Conservation (phyloP, 345 rosid genomes). For the Salix caprea region DNA sequence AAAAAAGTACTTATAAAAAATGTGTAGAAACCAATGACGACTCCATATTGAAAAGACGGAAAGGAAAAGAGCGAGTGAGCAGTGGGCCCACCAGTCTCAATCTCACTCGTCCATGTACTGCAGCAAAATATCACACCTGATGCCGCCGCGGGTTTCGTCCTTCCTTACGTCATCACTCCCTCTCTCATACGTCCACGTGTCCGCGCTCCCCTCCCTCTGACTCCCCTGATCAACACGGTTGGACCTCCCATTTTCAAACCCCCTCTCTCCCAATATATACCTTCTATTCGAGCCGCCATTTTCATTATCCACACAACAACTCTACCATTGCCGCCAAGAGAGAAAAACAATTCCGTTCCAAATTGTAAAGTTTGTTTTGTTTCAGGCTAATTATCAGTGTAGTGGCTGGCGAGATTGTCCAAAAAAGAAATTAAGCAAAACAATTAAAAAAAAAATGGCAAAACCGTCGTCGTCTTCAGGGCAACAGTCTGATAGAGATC, state of each 20-base stretch:
- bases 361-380: not conserved
- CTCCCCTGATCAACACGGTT: conserved; percentile 23
- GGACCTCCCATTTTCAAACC: not conserved
- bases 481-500: conserved; percentile 6
- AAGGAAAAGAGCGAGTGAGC: not conserved
- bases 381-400: not conserved
- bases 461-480: not conserved
- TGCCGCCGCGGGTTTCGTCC: not conserved
- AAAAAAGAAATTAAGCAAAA: not conserved
- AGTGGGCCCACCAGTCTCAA: not conserved
- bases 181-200: not conserved
- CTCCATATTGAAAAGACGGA: no score
- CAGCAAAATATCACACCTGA: not conserved
- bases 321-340: not conserved
- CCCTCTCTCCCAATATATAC: not conserved
- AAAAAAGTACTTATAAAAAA: no score
- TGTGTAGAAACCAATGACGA: no score
- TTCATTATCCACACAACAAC: not conserved
- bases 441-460: not conserved
- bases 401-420: not conserved
- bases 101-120: no score
- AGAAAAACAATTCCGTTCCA: not conserved
- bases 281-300: conserved; percentile 21
- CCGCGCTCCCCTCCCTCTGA: not conserved
- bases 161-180: not conserved